A percentile compares a stretch with the other conserved stretches of the same genome.
These are phyloP conservation scores for Anisodus tanguticus DNA, from an alignment of 257 asterid species.

Conservation along the genomic window DNA sequence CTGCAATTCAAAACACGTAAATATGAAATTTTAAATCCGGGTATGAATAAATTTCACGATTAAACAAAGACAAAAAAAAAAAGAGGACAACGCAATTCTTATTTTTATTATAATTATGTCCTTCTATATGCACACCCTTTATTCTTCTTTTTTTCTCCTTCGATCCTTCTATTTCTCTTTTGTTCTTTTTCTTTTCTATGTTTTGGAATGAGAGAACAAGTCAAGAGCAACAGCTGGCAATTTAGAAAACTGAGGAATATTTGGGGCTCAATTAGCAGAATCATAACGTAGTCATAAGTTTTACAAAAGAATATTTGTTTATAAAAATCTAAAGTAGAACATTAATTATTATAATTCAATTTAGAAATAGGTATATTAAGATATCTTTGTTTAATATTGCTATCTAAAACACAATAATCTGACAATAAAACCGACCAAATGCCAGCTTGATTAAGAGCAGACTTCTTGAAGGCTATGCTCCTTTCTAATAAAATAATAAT, in stretches of 20 bases:
- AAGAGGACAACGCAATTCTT: neutral
- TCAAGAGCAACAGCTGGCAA: constrained; percentile 9
- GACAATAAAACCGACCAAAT: neutral
- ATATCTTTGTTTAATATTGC: neutral
- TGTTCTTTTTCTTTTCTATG: neutral
- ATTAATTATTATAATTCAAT: neutral
- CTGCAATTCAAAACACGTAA: neutral
- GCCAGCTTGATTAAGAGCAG: neutral
- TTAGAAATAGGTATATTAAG: constrained; percentile 6
- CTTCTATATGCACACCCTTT: neutral
- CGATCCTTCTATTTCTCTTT: neutral
- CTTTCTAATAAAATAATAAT: neutral
- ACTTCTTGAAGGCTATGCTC: constrained; percentile 22
- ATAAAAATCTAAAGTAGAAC: constrained; percentile 12
- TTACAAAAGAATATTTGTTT: constrained; percentile 3
- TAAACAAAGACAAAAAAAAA: neutral
- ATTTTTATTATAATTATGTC: neutral
- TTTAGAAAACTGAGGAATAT: constrained; percentile 22
- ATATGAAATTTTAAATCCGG: neutral
- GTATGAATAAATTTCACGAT: neutral
- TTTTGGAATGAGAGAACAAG: constrained; percentile 25
- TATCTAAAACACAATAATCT: neutral
- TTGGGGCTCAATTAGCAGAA: constrained; percentile 1
- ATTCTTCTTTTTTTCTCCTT: neutral
- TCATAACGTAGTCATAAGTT: constrained; percentile 21